Conservation (phyloP, 2,329 filamentous ascomycete species). For the Ophiocordyceps unilateralis region DNA sequence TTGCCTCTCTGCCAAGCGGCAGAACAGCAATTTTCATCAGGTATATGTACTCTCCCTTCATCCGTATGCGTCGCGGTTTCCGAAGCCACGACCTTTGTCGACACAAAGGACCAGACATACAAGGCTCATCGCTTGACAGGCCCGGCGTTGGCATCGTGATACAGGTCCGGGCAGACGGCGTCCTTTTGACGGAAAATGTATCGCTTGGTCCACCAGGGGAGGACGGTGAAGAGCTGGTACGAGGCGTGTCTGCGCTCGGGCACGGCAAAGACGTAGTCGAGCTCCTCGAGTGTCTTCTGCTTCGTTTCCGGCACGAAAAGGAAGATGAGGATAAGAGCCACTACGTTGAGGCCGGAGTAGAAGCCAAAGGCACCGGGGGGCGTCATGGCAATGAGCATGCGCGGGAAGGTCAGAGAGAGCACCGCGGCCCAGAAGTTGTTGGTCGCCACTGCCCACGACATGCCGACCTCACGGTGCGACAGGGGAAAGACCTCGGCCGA, state of each 20-base stretch:
- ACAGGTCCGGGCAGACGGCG: conserved; percentile 3
- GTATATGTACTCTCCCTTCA: neutral
- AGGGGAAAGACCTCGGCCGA: conserved; percentile 20
- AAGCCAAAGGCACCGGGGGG: conserved; percentile 19
- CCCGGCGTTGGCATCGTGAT: neutral
- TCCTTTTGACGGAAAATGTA: conserved; percentile 1
- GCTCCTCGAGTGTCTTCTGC: conserved; percentile 30
- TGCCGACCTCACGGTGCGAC: conserved; percentile 19
- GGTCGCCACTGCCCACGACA: conserved; percentile 20
- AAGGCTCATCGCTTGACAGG: neutral
- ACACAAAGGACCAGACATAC: too few relatives aligned
- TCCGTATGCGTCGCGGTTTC: too few relatives aligned
- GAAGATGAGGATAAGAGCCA: conserved; percentile 29
- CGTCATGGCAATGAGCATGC: conserved; percentile 14
- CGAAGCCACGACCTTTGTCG: too few relatives aligned
- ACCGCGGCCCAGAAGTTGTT: conserved; percentile 13
- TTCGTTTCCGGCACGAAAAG: conserved; percentile 33
- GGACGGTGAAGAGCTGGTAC: conserved; percentile 15
- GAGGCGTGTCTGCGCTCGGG: conserved; percentile 20
- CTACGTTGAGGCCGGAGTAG: conserved; percentile 28
- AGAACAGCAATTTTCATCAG: too few relatives aligned
- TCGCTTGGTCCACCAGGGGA: conserved; percentile 1
- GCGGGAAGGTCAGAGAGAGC: conserved; percentile 13
- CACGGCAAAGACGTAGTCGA: conserved; percentile 30
- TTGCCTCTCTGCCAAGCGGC: too few relatives aligned